Evolutionary conservation across 352 stramenopile species (phyloP).

Genomic region (Phytopythium aichiense): DNA sequence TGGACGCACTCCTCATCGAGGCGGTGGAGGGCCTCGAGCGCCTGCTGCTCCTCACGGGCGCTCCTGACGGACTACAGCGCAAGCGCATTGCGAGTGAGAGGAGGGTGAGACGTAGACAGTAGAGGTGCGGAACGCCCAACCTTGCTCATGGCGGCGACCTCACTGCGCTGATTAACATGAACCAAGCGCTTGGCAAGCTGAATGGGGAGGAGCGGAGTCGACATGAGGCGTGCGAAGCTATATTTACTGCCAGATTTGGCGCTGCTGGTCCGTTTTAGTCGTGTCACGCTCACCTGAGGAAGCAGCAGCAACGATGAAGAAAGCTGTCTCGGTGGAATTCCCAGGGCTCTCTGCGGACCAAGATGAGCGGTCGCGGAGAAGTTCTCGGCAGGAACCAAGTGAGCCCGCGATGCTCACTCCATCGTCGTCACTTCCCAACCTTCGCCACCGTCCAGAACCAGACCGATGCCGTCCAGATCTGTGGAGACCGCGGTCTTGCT

Average conservation of each 20-base stretch:
- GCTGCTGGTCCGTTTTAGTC: not conserved
- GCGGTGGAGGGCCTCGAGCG: constrained; percentile 87
- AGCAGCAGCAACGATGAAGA: not conserved
- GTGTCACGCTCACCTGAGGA: not conserved
- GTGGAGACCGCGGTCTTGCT: not conserved
- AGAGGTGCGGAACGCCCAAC: not conserved
- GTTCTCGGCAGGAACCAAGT: not conserved
- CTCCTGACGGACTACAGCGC: constrained; percentile 20
- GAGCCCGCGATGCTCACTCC: not conserved
- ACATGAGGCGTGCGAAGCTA: not conserved
- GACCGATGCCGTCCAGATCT: not conserved
- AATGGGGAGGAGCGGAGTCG: not conserved
- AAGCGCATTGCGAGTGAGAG: not conserved
- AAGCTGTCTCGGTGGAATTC: not conserved
- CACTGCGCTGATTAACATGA: not conserved
- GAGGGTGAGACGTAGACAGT: not conserved
- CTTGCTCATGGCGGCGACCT: not conserved
- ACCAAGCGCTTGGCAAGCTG: not conserved
- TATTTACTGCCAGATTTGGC: not conserved
- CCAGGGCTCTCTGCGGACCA: not conserved
- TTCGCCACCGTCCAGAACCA: not conserved
- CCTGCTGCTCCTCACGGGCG: constrained; percentile 54
- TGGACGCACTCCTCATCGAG: constrained; percentile 90
- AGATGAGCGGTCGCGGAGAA: not conserved
- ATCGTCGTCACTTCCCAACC: not conserved